These are phyloP conservation scores for Chlorella vulgaris DNA, from an alignment of 139 green algal genomes.

Conservation along the genomic window DNA sequence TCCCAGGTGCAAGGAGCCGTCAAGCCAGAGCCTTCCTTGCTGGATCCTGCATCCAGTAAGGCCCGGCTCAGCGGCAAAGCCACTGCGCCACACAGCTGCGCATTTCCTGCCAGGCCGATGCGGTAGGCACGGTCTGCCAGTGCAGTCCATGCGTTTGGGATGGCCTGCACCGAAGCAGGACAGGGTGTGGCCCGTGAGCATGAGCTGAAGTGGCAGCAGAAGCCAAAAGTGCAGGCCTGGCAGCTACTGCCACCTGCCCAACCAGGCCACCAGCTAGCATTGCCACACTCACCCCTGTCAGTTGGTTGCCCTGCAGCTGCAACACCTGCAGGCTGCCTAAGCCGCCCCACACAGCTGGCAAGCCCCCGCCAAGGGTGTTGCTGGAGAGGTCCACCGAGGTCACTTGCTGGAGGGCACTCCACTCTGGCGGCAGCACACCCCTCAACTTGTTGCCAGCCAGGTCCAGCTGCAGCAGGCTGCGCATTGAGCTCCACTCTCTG, in stretches of 20 bases:
- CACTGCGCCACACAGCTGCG: conserved; percentile 19
- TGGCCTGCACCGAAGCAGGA: conserved; percentile 12
- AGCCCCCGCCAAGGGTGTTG: not conserved
- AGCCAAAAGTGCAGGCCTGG: too few relatives aligned
- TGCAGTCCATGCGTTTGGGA: conserved; percentile 1
- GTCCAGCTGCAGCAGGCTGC: conserved; percentile 1
- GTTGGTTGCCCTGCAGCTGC: conserved; percentile 11
- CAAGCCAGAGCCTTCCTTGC: not conserved
- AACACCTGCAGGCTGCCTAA: conserved; percentile 29
- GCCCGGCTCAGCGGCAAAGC: not conserved
- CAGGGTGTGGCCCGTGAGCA: not conserved
- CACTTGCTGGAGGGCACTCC: not conserved
- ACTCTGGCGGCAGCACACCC: conserved; percentile 5
- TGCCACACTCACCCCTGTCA: conserved; percentile 27
- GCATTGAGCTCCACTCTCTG: not conserved
- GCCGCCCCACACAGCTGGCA: conserved; percentile 16
- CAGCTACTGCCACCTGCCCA: too few relatives aligned
- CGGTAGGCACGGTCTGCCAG: conserved; percentile 10
- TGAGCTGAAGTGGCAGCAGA: too few relatives aligned
- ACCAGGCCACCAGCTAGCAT: too few relatives aligned
- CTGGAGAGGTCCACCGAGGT: conserved; percentile 1
- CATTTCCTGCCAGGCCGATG: conserved; percentile 9
- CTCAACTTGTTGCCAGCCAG: conserved; percentile 5
- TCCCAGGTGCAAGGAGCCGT: not conserved
- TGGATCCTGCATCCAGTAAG: not conserved